phyloP scores from a whole-genome alignment of 805 yeast species.

The Candida bentonensis region DNA sequence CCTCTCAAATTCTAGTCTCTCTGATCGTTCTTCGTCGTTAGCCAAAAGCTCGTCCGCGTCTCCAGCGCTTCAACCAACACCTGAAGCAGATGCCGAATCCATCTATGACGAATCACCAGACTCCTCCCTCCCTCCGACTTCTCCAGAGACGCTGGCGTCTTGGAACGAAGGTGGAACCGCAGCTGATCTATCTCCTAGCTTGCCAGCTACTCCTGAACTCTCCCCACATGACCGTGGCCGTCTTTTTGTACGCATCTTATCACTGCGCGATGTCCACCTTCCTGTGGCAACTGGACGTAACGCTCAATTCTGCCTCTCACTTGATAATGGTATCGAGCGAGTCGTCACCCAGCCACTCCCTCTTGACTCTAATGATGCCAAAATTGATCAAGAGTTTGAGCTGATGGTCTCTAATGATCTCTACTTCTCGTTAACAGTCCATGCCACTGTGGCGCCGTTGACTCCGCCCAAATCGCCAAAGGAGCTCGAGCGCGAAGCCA shows the following conservation, averaged over 20 bases:
- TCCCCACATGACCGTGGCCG: constrained; percentile 14
- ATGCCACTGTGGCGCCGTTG: neutral
- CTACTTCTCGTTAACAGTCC: constrained; percentile 27
- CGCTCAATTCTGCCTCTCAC: constrained; percentile 14
- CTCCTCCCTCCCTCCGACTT: neutral
- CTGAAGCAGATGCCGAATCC: neutral
- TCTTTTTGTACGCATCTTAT: constrained; percentile 14
- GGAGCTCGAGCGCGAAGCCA: neutral
- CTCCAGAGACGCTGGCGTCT: neutral
- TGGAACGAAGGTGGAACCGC: neutral
- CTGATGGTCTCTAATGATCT: constrained; percentile 45
- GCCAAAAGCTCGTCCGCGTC: neutral
- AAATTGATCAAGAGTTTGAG: constrained; percentile 57
- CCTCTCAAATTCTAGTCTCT: neutral
- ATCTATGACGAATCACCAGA: neutral
- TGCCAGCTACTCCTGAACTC: neutral
- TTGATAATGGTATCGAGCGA: constrained; percentile 18
- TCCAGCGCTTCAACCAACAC: neutral
- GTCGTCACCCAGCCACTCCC: constrained; percentile 14
- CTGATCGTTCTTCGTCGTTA: neutral
- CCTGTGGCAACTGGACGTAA: constrained; percentile 13
- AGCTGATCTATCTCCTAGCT: neutral
- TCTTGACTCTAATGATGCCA: constrained; percentile 6
- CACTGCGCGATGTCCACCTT: constrained; percentile 11
- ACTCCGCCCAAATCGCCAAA: neutral